These are phyloP conservation scores for Funneliformis caledonium DNA, from an alignment of 371 early-diverging fungal genomes.

Conservation along the genomic window DNA sequence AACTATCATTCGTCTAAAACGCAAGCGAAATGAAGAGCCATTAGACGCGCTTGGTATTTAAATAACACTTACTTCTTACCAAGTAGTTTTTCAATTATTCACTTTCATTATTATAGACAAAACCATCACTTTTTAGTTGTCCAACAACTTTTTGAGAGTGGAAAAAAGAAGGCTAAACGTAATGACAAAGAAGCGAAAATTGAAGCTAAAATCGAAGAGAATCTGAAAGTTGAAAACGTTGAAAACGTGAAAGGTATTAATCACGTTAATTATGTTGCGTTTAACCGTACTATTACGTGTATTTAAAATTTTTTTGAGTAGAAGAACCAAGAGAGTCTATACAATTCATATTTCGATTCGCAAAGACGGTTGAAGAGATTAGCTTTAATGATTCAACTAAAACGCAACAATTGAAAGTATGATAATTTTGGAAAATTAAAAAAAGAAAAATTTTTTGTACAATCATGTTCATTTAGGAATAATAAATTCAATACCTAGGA, in stretches of 20 bases:
- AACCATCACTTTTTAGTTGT: slow-evolving; percentile 13
- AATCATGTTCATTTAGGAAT: not conserved
- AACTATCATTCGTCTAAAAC: slow-evolving; percentile 77
- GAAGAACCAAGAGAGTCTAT: not conserved
- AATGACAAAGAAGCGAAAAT: not conserved
- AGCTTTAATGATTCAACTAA: slow-evolving; percentile 59
- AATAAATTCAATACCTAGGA: slow-evolving; percentile 46
- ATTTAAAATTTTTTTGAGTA: not conserved
- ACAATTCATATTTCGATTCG: slow-evolving; percentile 59
- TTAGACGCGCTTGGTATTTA: slow-evolving; percentile 70
- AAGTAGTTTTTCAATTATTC: not conserved
- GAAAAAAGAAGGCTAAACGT: slow-evolving; percentile 6
- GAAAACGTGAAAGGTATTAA: not conserved
- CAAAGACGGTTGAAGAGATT: slow-evolving; percentile 67
- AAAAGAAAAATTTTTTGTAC: not conserved
- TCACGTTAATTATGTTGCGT: not conserved
- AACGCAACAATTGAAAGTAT: slow-evolving; percentile 58
- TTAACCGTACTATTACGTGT: not conserved
- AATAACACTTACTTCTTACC: not conserved
- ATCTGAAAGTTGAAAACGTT: not conserved
- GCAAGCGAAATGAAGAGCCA: slow-evolving; percentile 79
- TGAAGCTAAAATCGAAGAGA: not conserved
- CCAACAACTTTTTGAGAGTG: slow-evolving; percentile 22
- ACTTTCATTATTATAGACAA: not conserved
- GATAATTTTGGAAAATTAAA: too few species aligned